Base-by-base conservation (phyloP, 208 protist species). In the Strigomonas galati region DNA sequence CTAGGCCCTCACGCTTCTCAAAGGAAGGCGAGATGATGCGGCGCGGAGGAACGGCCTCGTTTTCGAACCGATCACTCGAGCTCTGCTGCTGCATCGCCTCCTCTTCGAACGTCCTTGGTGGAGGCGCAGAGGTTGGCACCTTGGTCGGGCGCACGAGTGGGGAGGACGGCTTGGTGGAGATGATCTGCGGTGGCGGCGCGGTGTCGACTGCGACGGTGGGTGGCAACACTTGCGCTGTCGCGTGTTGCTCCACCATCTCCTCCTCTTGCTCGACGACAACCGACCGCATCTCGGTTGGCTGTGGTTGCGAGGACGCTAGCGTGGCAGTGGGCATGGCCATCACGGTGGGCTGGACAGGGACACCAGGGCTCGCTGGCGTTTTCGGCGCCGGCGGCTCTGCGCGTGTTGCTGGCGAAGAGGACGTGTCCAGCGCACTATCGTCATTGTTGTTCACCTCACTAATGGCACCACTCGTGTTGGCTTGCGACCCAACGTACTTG, bases 401-500 rank as follows among this genome's bases (percentile, higher is more conserved):
- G 5, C 46, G 27, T 24, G 21, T 23, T 17, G 30, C 37, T 48
- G 24, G 2, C 9, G 61, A 48, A 10, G 35, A 10, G 35, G 35
- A 4, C 7, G 35, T 40, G 7, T 40, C 35, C 7, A 40, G 35
- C 35, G 10, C 35, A 10, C 35, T 40, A 10, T 40, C 35, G 7
- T 40, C 35, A 5, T 66, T 49, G 9, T 30, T 23, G n/a, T 46
- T 32, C 24, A n/a, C 51, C 14, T 56, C 65, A 17, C 17, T 52
- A 7, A 1, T 17, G 44, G n/a, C 31, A 21, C 30, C 48, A 12
- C 46, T 54, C 12, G 21, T 21, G 9, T 21, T 10, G 21, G 32
- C 19, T 6, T 35, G 49, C 6, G 61, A 43, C 12, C 66, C 67
- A 58, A 76, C 68, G 49, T 81, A 82, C 59, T 82, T 78, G 32